phyloP scores from a whole-genome alignment of 2,329 filamentous ascomycete genomes.

The Chrysosphaeria jannelii region DNA sequence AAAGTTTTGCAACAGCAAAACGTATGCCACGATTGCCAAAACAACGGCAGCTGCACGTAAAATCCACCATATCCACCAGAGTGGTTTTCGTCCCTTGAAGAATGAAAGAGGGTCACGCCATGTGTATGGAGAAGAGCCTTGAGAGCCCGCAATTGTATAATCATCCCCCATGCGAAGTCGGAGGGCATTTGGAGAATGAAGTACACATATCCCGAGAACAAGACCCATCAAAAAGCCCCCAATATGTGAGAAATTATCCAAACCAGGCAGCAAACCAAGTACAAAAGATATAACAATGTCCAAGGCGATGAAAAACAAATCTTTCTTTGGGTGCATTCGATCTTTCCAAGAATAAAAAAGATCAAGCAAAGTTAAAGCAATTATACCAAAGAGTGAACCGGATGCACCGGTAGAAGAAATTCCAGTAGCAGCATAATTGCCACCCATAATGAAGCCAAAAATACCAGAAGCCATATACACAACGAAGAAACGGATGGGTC shows the following conservation, averaged over 20 bases:
- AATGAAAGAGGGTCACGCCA: constrained; percentile 39
- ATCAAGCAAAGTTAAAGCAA: constrained; percentile 68
- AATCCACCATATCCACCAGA: constrained; percentile 98
- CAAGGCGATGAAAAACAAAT: constrained; percentile 62
- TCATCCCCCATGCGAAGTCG: constrained; percentile 43
- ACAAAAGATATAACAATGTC: constrained; percentile 79
- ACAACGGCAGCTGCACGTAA: constrained; percentile 51
- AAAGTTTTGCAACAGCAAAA: constrained; percentile 71
- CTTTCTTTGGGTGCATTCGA: constrained; percentile 44
- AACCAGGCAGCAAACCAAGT: constrained; percentile 62
- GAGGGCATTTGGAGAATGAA: constrained; percentile 64
- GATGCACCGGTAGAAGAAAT: constrained; percentile 73
- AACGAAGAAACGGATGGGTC: constrained; percentile 58
- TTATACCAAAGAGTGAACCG: constrained; percentile 68
- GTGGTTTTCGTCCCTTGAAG: constrained; percentile 70
- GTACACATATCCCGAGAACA: constrained; percentile 54
- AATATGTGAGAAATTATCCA: constrained; percentile 96
- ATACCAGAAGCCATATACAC: constrained; percentile 82
- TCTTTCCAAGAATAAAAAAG: constrained; percentile 79
- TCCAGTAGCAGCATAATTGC: constrained; percentile 63
- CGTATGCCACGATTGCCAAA: constrained; percentile 57
- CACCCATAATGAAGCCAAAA: constrained; percentile 83
- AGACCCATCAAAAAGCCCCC: constrained; percentile 86
- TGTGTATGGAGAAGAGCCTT: constrained; percentile 19
- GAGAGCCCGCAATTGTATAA: constrained; percentile 14